Evolutionary conservation across 2,329 filamentous ascomycete species (phyloP).

Genomic region (Trichoderma sp.): DNA sequence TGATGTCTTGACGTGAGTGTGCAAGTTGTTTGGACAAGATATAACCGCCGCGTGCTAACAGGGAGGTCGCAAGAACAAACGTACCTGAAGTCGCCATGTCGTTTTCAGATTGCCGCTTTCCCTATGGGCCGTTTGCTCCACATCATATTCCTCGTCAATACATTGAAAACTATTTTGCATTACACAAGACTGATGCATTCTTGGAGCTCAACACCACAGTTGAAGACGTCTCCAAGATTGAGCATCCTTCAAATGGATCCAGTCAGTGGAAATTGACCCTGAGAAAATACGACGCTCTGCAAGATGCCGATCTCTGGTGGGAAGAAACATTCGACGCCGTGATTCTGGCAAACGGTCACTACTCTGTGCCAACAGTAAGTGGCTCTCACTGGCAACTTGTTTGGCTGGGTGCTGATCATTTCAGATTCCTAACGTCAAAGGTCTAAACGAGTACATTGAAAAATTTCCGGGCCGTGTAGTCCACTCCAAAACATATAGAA

Average conservation of each 20-base stretch:
- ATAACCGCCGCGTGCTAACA: background rate
- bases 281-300: conserved; percentile 49
- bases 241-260: conserved; percentile 18
- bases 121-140: conserved; percentile 60
- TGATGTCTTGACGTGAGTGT: conserved; percentile 52
- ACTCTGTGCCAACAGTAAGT: conserved; percentile 51
- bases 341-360: conserved; percentile 50
- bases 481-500: conserved; percentile 53
- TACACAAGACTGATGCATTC: conserved; percentile 51
- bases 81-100: conserved; percentile 61
- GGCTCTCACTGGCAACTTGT: too few species aligned
- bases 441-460: conserved; percentile 46
- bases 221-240: conserved; percentile 50
- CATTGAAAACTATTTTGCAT: conserved; percentile 59
- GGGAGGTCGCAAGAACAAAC: conserved; percentile 49
- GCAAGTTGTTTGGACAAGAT: accelerated
- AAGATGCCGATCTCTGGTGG: conserved; percentile 57
- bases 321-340: conserved; percentile 54
- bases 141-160: conserved; percentile 60
- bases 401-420: background rate
- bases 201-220: conserved; percentile 57
- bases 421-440: conserved; percentile 52
- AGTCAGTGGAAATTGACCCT: conserved; percentile 52
- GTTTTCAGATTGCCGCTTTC: conserved; percentile 57
- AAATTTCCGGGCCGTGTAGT: conserved; percentile 47